A percentile compares a stretch with the other conserved stretches of the same genome.
Evolutionary conservation across 2,329 filamentous ascomycete genomes (phyloP).

Genomic region (Fusarium sp.): DNA sequence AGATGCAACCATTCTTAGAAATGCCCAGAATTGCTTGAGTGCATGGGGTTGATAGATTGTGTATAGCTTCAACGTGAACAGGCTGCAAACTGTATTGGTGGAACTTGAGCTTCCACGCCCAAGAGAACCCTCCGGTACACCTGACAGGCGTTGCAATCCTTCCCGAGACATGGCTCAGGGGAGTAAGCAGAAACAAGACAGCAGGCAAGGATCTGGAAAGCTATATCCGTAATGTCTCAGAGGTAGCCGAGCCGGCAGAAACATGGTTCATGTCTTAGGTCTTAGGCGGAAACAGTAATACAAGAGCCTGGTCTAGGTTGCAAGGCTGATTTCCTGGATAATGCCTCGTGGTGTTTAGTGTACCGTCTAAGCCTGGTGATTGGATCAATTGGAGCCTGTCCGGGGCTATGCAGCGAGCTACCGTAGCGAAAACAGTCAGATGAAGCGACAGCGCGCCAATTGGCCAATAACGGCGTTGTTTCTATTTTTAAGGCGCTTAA

Average conservation of each 20-base stretch:
- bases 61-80: constrained; percentile 7
- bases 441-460: constrained; percentile 36
- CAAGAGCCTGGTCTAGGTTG: constrained; percentile 9
- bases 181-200: constrained; percentile 6
- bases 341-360: constrained; percentile 30
- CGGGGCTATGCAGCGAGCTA: constrained; percentile 34
- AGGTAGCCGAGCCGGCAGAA: constrained; percentile 33
- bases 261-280: constrained; percentile 6
- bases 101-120: neutral
- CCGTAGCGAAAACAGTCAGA: constrained; percentile 28
- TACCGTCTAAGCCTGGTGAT: constrained; percentile 6
- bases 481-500: constrained; percentile 45
- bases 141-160: constrained; percentile 16
- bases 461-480: constrained; percentile 13
- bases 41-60: constrained; percentile 3
- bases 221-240: constrained; percentile 17
- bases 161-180: constrained; percentile 31
- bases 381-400: constrained; percentile 17
- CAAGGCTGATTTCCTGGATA: constrained; percentile 37
- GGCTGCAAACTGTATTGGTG: constrained; percentile 18
- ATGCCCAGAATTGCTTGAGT: neutral
- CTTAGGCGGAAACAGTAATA: constrained; percentile 2
- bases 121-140: neutral
- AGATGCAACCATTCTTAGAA: constrained; percentile 17
- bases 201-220: constrained; percentile 13